Evolutionary conservation across 2,329 filamentous ascomycete species (phyloP), one percentile per base, ranked within the genome.

Genomic region (Leptographium lundbergii): DNA sequence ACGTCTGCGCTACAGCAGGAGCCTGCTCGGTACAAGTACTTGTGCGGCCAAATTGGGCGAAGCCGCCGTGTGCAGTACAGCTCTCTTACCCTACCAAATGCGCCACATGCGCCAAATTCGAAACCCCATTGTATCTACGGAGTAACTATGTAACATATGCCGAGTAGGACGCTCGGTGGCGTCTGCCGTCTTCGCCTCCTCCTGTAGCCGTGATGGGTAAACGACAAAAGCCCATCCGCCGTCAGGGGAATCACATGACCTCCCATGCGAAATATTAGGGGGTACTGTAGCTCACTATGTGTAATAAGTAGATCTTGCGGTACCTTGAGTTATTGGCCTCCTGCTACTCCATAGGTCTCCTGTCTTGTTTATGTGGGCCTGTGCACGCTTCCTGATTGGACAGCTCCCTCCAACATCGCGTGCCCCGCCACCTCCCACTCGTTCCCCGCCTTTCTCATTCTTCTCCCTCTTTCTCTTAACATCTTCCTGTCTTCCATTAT

Each of bases 371-470:
- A 34, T 56, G 59, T 58, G 63, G 63, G 53, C 29, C 59, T 10
- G 13, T 17, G 6, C 2, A 4, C 25, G 5, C 7, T 22, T 10
- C 6, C 0, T 62, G 51, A 64, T 64, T 63, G 62, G 63, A 24
- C 19, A 0, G 13, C 2, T 42, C 2, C 22, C 17, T 42, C 51
- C 51, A n/a, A 29, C 52, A 60, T 58, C 57, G 60, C 59, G 60
- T 63, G 63, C 63, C 63, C 63, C 63, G 63, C 63, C 63, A 64
- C 61, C 54, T 55, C 50, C 56, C 45, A 47, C 57, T 58, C 53
- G 36, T 50, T 60, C 57, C 60, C 62, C 60, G 57, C 56, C 60
- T 61, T 56, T 54, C 57, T 47, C 58, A 50, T 52, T 60, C 56
- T 54, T 61, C 50, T 60, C 55, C 34, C 17, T 51, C 45, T 55